Percentiles rank a stretch among this genome's conserved stretches.
Evolutionary conservation across 352 stramenopile genomes (phyloP).

Genomic region (Phytophthora cajani): DNA sequence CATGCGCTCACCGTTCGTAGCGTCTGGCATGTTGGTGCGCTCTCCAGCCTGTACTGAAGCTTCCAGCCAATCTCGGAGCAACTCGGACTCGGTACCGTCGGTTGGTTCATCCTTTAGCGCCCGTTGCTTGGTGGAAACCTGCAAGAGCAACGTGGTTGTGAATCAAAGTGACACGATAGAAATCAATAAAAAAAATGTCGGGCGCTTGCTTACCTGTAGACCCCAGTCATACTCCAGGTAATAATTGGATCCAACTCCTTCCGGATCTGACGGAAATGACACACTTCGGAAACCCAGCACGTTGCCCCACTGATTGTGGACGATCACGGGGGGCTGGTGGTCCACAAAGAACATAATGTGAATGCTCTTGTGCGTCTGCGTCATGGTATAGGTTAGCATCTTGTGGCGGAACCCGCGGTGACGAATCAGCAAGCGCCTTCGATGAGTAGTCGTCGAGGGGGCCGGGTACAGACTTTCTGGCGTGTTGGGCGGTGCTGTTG

Average conservation of each 20-base stretch:
- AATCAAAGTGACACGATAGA: constrained; percentile 3
- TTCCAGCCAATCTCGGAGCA: constrained; percentile 48
- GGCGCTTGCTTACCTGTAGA: constrained; percentile 31
- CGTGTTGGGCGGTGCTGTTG: constrained; percentile 13
- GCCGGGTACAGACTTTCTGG: constrained; percentile 46
- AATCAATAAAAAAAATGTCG: background rate
- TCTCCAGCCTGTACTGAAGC: constrained; percentile 25
- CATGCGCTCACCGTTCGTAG: constrained; percentile 26
- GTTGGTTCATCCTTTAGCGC: background rate
- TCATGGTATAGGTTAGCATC: constrained; percentile 80
- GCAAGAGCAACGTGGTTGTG: background rate
- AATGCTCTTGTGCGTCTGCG: constrained; percentile 51
- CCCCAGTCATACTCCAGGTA: constrained; percentile 85
- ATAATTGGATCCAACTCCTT: constrained; percentile 57
- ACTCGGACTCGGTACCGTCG: constrained; percentile 4
- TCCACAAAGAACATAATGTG: constrained; percentile 78
- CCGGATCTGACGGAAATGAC: constrained; percentile 49
- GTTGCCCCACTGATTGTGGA: constrained; percentile 73
- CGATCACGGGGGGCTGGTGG: constrained; percentile 61
- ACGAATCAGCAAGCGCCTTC: constrained; percentile 68
- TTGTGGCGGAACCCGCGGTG: constrained; percentile 53
- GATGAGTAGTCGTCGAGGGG: constrained; percentile 50
- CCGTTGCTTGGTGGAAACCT: constrained; percentile 25
- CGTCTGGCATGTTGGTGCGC: background rate
- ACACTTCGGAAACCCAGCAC: constrained; percentile 60